These are phyloP conservation scores for Phaeolepiota aurea DNA, from an alignment of 768 basidiomycete genomes.

Conservation along the genomic window DNA sequence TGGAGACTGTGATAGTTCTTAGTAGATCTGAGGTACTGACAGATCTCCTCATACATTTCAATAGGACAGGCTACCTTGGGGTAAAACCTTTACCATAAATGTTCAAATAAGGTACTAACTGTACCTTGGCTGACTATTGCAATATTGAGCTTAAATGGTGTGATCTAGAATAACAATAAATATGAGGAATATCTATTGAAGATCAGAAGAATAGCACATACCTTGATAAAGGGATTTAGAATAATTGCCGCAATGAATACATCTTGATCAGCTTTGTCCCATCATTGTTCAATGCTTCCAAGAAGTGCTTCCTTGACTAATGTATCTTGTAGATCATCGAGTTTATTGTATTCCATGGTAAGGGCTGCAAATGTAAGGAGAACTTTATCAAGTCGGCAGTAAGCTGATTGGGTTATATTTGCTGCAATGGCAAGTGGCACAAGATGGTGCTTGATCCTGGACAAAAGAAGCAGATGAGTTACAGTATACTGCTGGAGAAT, in stretches of 20 bases:
- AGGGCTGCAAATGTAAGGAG: too few relatives aligned
- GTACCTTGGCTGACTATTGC: neutral
- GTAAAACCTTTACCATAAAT: neutral
- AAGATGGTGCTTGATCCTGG: too few relatives aligned
- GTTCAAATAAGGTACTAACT: neutral
- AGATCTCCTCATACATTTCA: neutral
- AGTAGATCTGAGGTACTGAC: neutral
- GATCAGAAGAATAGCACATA: too few relatives aligned
- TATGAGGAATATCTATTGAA: too few relatives aligned
- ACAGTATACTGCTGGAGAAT: too few relatives aligned
- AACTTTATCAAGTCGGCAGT: too few relatives aligned
- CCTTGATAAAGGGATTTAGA: neutral
- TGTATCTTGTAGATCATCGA: constrained; percentile 10
- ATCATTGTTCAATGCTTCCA: neutral
- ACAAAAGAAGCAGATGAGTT: too few relatives aligned
- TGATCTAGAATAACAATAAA: too few relatives aligned
- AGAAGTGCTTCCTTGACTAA: constrained; percentile 4
- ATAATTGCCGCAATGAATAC: neutral
- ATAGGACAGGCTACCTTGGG: neutral
- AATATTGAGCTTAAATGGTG: neutral
- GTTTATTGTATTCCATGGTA: too few relatives aligned
- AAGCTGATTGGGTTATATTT: too few relatives aligned
- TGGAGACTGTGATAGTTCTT: neutral
- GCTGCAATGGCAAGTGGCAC: too few relatives aligned
- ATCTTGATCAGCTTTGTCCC: neutral